Evolutionary conservation across 331 rosid species (phyloP).

Genomic region (Pyrus hybrid): DNA sequence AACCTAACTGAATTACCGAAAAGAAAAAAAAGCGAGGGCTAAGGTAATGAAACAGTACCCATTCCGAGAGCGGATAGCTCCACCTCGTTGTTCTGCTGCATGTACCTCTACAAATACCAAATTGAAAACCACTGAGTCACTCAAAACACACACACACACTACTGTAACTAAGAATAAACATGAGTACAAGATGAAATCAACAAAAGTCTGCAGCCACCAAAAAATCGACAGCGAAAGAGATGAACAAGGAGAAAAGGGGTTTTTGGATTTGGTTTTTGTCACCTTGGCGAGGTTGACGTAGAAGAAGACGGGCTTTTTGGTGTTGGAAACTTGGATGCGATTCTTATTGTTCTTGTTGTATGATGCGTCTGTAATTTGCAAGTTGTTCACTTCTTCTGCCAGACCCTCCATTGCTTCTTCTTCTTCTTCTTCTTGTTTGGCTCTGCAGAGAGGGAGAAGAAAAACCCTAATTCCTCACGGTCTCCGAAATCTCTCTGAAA

Average conservation of each 20-base stretch:
- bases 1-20: not conserved
- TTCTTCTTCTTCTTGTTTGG: not conserved
- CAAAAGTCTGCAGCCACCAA: not conserved
- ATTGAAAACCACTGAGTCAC: not conserved
- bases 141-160: not conserved
- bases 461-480: not conserved
- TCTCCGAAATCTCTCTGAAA: not conserved
- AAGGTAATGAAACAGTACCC: slow-evolving; percentile 12
- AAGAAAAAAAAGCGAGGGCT: not conserved
- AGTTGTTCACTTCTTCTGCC: slow-evolving; percentile 13
- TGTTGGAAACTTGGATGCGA: slow-evolving; percentile 31
- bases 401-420: slow-evolving; percentile 10
- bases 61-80: slow-evolving; percentile 40
- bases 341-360: slow-evolving; percentile 16
- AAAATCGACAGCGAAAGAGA: not conserved
- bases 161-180: too few species aligned
- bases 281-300: slow-evolving; percentile 40
- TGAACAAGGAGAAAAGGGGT: not conserved
- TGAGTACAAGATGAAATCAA: too few species aligned
- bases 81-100: slow-evolving; percentile 36
- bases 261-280: too few species aligned
- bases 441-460: not conserved
- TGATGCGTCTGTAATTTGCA: slow-evolving; percentile 7
- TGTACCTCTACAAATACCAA: slow-evolving; percentile 16
- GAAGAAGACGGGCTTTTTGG: slow-evolving; percentile 37